Evolutionary conservation across 805 yeast species (phyloP), one percentile per base, ranked within the genome.

Genomic region (Candida tallmaniae): DNA sequence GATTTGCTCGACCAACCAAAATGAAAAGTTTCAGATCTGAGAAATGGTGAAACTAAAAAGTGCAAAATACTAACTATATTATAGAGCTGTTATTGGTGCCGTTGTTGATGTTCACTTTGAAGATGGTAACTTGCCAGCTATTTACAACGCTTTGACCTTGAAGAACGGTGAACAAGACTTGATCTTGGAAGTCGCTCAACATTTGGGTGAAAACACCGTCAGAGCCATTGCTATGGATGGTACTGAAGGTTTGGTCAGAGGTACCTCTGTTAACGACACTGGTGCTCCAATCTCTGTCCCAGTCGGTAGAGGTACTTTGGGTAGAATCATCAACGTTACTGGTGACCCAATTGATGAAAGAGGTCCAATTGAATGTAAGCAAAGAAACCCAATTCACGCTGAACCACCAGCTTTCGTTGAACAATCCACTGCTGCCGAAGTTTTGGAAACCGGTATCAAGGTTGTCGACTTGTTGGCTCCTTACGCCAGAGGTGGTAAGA

Each of bases 221-320:
- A 90, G 98, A 83, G 83, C 98, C 67, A 93, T 93, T 83, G 97
- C 98, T 65, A 93, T 93, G 98, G 98, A 93, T 72, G 97, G 97
- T 86, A 93, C 98, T 56, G 97, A 90, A 73, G 98, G 98, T 87
- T 82, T 93, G 62, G 96, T 88, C 58, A 90, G 98, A 80, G 98
- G 98, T 70, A 81, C 83, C 61, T 38, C 73, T 42, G 98, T 93
- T 58, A 50, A 62, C 50, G 98, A 93, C 77, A 89, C 97, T 50
- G 98, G 98, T 70, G 76, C 96, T 48, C 98, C 98, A 72, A 93
- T 93, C 68, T 82, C 96, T 55, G 95, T 93, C 56, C 98, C 98
- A 56, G 98, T 93, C 52, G 98, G 98, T 68, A 88, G 96, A 73
- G 97, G 89, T 68, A 90, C 97, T 48, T 79, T 93, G 61, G 98